phyloP scores from a whole-genome alignment of 2,329 filamentous ascomycete genomes.

The Rhinocladiella similis region DNA sequence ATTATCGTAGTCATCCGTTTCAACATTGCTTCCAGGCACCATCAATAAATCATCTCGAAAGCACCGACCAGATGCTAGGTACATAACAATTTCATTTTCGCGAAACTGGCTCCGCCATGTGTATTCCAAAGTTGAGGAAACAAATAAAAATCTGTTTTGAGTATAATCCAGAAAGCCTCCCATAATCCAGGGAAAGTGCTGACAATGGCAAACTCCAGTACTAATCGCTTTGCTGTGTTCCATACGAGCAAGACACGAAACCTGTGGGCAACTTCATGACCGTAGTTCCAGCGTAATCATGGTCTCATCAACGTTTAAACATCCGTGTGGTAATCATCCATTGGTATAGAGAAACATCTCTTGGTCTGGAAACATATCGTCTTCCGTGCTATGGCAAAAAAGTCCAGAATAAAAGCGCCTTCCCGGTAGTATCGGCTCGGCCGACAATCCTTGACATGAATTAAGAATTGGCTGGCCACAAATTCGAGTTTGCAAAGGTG shows the following conservation, averaged over 20 bases:
- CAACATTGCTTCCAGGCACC: constrained; percentile 5
- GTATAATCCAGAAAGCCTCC: constrained; percentile 25
- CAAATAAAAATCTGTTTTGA: constrained; percentile 5
- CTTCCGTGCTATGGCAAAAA: background rate
- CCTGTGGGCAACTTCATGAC: background rate
- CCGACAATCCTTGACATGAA: background rate
- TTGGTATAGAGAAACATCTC: background rate
- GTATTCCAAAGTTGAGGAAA: constrained; percentile 29
- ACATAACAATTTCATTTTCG: constrained; percentile 17
- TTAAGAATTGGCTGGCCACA: too few species aligned
- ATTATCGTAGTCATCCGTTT: constrained; percentile 20
- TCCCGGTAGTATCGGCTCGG: background rate
- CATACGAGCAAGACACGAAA: background rate
- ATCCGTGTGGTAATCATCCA: constrained; percentile 6
- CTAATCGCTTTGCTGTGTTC: constrained; percentile 4
- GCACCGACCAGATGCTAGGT: constrained; percentile 23
- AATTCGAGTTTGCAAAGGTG: background rate
- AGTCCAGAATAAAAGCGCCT: background rate
- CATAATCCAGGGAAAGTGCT: constrained; percentile 27
- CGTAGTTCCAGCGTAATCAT: constrained; percentile 9
- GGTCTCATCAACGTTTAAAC: constrained; percentile 16
- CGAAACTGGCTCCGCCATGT: constrained; percentile 34
- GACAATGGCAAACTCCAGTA: constrained; percentile 20
- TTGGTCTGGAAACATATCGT: too few species aligned
- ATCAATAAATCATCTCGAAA: background rate